A percentile compares a stretch with the other conserved stretches of the same genome.
phyloP scores from a whole-genome alignment of 169 alveolate species.

The Babesia ovata region DNA sequence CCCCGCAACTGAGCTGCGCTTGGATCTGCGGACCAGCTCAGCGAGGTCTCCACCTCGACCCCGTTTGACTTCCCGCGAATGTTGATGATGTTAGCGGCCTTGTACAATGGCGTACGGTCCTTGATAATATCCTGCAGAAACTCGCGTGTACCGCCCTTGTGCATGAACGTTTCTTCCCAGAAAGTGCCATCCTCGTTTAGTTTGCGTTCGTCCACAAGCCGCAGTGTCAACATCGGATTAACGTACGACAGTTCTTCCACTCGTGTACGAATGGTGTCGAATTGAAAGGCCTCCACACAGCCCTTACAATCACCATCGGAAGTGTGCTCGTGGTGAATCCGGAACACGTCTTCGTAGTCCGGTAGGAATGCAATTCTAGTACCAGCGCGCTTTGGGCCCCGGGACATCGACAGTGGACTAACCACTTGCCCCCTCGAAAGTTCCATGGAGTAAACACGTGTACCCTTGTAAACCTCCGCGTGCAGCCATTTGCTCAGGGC shows the following conservation, averaged over 20 bases:
- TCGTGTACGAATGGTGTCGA: constrained; percentile 42
- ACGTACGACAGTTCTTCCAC: constrained; percentile 65
- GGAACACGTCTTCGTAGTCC: constrained; percentile 54
- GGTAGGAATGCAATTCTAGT: constrained; percentile 61
- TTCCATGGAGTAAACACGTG: constrained; percentile 67
- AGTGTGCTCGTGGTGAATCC: constrained; percentile 60
- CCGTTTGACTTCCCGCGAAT: constrained; percentile 47
- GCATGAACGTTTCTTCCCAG: constrained; percentile 54
- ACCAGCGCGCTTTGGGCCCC: constrained; percentile 34
- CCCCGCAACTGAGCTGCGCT: constrained; percentile 70
- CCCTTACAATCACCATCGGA: constrained; percentile 35
- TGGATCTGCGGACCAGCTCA: constrained; percentile 69
- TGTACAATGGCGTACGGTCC: constrained; percentile 62
- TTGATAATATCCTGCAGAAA: constrained; percentile 63
- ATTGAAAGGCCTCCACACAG: constrained; percentile 45
- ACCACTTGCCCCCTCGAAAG: constrained; percentile 71
- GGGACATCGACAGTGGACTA: constrained; percentile 42
- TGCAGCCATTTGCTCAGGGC: constrained; percentile 75
- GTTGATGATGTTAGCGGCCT: constrained; percentile 52
- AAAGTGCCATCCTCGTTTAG: constrained; percentile 33
- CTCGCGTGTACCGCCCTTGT: constrained; percentile 61
- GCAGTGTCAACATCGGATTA: constrained; percentile 57
- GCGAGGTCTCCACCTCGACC: constrained; percentile 57
- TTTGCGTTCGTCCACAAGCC: constrained; percentile 51
- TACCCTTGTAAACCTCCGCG: constrained; percentile 75